A percentile compares a stretch with the other conserved stretches of the same genome.
Evolutionary conservation across 2,329 filamentous ascomycete genomes (phyloP).

Genomic region (Dactylellina drechsleri): DNA sequence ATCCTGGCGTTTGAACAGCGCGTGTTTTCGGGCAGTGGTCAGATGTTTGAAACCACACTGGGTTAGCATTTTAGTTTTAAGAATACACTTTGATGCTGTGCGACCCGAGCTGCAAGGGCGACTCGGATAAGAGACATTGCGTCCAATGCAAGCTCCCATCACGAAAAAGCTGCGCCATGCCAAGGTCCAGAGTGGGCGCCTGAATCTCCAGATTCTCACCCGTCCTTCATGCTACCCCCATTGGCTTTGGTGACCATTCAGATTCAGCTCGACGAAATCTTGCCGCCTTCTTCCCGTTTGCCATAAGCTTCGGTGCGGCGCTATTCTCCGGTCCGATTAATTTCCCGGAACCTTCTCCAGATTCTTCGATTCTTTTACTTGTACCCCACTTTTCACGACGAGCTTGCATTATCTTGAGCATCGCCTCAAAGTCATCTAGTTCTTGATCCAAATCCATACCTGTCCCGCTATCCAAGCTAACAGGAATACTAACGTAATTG

Average conservation of each 20-base stretch:
- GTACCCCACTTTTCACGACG: constrained; percentile 44
- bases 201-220: constrained; percentile 5
- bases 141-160: constrained; percentile 11
- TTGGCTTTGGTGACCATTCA: constrained; percentile 57
- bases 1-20: not conserved
- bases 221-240: constrained; percentile 56
- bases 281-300: constrained; percentile 40
- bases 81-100: constrained; percentile 32
- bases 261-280: constrained; percentile 56
- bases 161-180: constrained; percentile 22
- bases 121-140: constrained; percentile 16
- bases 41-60: constrained; percentile 47
- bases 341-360: constrained; percentile 17
- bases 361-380: constrained; percentile 2
- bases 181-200: not conserved
- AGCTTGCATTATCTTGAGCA: constrained; percentile 37
- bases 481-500: constrained; percentile 5
- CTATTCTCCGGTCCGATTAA: constrained; percentile 3
- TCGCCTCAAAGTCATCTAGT: constrained; percentile 47
- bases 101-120: constrained; percentile 52
- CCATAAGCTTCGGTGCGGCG: not conserved
- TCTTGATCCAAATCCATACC: constrained; percentile 45
- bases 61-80: constrained; percentile 8
- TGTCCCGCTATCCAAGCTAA: constrained; percentile 15
- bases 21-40: not conserved